Conservation (phyloP, 1,284 basidiomycete genomes). For the Tilletia setariae region DNA sequence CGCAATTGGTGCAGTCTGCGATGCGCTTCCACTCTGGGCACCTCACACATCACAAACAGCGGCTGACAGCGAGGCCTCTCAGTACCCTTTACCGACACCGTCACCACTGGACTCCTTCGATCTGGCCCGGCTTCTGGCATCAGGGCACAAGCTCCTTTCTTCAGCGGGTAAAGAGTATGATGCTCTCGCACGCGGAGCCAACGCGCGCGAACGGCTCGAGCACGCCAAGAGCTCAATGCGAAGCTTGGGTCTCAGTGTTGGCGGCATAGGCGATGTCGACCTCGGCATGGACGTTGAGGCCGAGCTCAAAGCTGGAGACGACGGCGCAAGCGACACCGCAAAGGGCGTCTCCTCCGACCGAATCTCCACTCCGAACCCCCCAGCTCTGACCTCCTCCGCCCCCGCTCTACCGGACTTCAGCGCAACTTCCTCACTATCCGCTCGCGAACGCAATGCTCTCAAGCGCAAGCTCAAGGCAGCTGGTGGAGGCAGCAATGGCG, state of each 20-base stretch:
- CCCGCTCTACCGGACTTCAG: conserved; percentile 20
- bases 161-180: conserved; percentile 82
- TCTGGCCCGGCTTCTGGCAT: conserved; percentile 61
- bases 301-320: conserved; percentile 39
- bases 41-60: conserved; percentile 55
- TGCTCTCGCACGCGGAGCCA: conserved; percentile 15
- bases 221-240: conserved; percentile 68
- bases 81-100: conserved; percentile 7
- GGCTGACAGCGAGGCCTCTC: neutral
- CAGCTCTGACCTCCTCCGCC: conserved; percentile 21
- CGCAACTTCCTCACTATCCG: conserved; percentile 54
- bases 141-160: conserved; percentile 72
- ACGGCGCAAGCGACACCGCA: neutral
- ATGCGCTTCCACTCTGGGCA: conserved; percentile 76
- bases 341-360: neutral
- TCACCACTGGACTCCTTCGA: neutral
- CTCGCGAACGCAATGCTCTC: conserved; percentile 80
- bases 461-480: conserved; percentile 78
- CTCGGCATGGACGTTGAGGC: conserved; percentile 57
- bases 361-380: conserved; percentile 20
- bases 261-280: conserved; percentile 72
- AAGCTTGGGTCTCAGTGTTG: conserved; percentile 61
- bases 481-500: conserved; percentile 23
- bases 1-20: conserved; percentile 79
- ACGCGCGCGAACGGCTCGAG: conserved; percentile 66